These are phyloP conservation scores for Choricystis sp. DNA, from an alignment of 139 green algal genomes.

Conservation along the genomic window DNA sequence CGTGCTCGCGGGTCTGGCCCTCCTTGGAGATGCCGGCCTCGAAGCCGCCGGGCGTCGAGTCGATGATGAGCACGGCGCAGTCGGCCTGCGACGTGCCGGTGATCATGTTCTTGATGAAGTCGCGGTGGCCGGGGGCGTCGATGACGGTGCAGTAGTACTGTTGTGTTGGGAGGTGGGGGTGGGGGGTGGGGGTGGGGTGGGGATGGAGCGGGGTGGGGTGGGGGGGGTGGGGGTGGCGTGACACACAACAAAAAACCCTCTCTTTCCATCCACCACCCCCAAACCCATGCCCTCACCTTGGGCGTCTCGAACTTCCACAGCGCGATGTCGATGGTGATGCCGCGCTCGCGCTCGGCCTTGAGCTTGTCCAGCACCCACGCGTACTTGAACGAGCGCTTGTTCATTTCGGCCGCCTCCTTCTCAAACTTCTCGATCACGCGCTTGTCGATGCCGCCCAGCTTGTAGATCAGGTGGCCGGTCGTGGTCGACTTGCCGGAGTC, in stretches of 20 bases:
- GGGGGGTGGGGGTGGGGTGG: too few species aligned
- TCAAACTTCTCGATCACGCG: constrained; percentile 87
- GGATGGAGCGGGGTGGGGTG: too few species aligned
- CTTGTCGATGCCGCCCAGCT: constrained; percentile 97
- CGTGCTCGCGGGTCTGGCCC: constrained; percentile 98
- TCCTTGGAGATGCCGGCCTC: constrained; percentile 97
- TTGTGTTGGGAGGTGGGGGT: too few species aligned
- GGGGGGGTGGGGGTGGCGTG: too few species aligned
- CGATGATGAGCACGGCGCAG: constrained; percentile 83
- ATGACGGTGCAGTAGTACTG: constrained; percentile 99
- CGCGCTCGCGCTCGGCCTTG: constrained; percentile 86
- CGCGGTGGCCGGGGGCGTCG: constrained; percentile 82
- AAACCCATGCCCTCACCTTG: too few species aligned
- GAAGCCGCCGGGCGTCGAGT: constrained; percentile 83
- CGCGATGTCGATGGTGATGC: constrained; percentile 75
- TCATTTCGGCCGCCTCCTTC: constrained; percentile 54
- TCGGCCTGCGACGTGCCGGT: constrained; percentile 88
- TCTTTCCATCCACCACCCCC: too few species aligned
- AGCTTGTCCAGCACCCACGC: constrained; percentile 86
- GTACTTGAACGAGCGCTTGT: constrained; percentile 54
- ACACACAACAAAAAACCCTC: too few species aligned
- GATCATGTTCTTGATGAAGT: constrained; percentile 99
- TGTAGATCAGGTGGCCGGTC: constrained; percentile 91
- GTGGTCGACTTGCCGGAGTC: constrained; percentile 95
- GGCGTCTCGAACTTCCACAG: constrained; percentile 96